phyloP scores from a whole-genome alignment of 805 yeast genomes.

The Barnettozyma salicaria region DNA sequence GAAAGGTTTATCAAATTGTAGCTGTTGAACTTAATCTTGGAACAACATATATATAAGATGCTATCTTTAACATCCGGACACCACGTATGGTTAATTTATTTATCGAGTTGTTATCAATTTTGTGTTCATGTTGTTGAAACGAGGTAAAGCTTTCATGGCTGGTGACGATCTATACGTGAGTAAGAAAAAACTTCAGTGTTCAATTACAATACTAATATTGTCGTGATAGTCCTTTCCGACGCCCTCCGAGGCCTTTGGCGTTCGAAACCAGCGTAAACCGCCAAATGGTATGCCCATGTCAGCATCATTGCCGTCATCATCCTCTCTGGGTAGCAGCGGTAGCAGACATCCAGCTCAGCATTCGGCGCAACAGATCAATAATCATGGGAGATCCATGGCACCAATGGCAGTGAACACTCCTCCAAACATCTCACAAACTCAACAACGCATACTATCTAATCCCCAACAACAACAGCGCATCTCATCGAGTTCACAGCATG shows the following conservation, averaged over 20 bases:
- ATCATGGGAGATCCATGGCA: slow-evolving; percentile 1
- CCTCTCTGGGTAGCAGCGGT: too few relatives aligned
- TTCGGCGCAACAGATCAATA: slow-evolving; percentile 5
- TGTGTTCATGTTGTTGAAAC: neutral
- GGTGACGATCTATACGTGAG: slow-evolving; percentile 26
- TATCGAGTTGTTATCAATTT: neutral
- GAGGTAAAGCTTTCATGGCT: slow-evolving; percentile 21
- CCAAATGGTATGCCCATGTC: slow-evolving; percentile 1
- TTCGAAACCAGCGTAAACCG: slow-evolving; percentile 13
- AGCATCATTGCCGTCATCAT: neutral
- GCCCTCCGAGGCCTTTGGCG: slow-evolving; percentile 27
- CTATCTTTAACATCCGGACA: slow-evolving; percentile 3
- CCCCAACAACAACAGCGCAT: slow-evolving; percentile 1
- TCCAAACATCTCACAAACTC: too few relatives aligned
- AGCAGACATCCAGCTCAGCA: slow-evolving; percentile 7
- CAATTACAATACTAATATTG: neutral
- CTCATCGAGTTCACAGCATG: too few relatives aligned
- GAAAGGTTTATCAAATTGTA: neutral
- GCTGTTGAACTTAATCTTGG: too few relatives aligned
- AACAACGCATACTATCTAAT: slow-evolving; percentile 4
- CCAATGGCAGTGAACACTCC: too few relatives aligned
- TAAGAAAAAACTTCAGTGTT: neutral
- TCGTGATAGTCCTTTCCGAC: slow-evolving; percentile 28
- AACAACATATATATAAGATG: too few relatives aligned
- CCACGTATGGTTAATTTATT: slow-evolving; percentile 1